These are phyloP conservation scores for Schizonepeta tenuifolia DNA, from an alignment of 257 asterid genomes.

Conservation along the genomic window DNA sequence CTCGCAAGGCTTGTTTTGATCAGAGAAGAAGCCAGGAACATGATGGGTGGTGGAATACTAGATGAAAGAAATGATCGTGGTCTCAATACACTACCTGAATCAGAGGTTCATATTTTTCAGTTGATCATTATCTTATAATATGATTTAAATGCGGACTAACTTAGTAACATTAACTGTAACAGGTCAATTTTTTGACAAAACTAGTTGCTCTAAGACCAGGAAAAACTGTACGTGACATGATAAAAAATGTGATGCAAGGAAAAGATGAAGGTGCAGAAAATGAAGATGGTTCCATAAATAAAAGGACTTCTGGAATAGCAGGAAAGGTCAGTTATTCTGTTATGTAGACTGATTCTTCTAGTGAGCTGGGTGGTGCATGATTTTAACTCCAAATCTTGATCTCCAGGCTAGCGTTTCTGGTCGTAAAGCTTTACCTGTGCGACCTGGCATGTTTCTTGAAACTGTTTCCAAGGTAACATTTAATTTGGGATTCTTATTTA, in stretches of 20 bases:
- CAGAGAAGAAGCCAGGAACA: conserved; percentile 96
- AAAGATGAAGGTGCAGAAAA: conserved; percentile 77
- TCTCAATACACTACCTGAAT: conserved; percentile 81
- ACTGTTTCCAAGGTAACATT: conserved; percentile 88
- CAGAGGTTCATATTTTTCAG: conserved; percentile 66
- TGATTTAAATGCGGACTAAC: conserved; percentile 29
- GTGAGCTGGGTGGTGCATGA: conserved; percentile 21
- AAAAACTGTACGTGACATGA: conserved; percentile 76
- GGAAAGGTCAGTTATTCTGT: conserved; percentile 66
- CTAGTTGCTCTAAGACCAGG: conserved; percentile 91
- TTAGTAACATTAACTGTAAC: conserved; percentile 32
- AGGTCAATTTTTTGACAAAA: conserved; percentile 89
- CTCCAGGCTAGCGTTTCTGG: conserved; percentile 83
- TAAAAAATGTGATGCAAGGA: conserved; percentile 89
- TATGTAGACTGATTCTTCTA: conserved; percentile 16
- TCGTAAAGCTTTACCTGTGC: conserved; percentile 78
- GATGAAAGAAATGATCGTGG: conserved; percentile 98
- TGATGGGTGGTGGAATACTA: conserved; percentile 98
- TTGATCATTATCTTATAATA: conserved; percentile 13
- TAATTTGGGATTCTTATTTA: conserved; percentile 16
- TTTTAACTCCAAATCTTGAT: conserved; percentile 44
- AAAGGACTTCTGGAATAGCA: conserved; percentile 56
- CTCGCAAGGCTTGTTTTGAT: conserved; percentile 94
- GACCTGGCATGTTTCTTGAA: conserved; percentile 98
- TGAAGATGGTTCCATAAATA: conserved; percentile 40